Conservation (phyloP, 2,329 filamentous ascomycete species). For the Triangularia verruculosa region DNA sequence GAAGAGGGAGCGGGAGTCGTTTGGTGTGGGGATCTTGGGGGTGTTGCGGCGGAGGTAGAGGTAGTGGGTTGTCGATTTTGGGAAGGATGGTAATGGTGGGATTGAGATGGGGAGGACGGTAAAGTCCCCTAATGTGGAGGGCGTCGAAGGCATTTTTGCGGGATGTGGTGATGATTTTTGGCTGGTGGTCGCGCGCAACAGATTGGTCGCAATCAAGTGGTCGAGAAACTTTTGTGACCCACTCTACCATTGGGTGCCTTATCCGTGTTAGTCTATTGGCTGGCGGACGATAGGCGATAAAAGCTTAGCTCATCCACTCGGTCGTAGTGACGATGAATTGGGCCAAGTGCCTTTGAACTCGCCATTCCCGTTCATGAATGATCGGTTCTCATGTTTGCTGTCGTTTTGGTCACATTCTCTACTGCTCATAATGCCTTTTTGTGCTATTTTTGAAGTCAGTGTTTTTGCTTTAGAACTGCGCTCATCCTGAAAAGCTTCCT, state of each 20-base stretch:
- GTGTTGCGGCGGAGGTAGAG: constrained; percentile 82
- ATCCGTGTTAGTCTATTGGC: not conserved
- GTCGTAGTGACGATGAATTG: not conserved
- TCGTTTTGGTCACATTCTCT: not conserved
- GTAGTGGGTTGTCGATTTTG: constrained; percentile 67
- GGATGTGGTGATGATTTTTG: constrained; percentile 14
- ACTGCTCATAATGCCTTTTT: not conserved
- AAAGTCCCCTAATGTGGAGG: constrained; percentile 59
- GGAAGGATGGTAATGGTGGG: constrained; percentile 60
- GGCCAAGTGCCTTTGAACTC: not conserved
- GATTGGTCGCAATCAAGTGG: constrained; percentile 7
- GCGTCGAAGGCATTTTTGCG: constrained; percentile 35
- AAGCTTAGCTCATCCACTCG: not conserved
- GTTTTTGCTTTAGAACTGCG: not conserved
- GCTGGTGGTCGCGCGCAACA: not conserved
- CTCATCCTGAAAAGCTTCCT: not conserved
- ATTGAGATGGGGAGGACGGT: constrained; percentile 66
- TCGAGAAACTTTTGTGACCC: constrained; percentile 23
- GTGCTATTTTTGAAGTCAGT: not conserved
- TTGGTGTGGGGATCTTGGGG: constrained; percentile 70
- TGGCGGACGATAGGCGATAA: not conserved
- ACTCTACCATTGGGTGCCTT: constrained; percentile 2
- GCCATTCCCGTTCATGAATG: not conserved
- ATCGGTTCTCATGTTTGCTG: not conserved
- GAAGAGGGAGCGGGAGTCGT: constrained; percentile 79